phyloP scores from a whole-genome alignment of 73 alveolate species.

The Diophrys appendiculata region DNA sequence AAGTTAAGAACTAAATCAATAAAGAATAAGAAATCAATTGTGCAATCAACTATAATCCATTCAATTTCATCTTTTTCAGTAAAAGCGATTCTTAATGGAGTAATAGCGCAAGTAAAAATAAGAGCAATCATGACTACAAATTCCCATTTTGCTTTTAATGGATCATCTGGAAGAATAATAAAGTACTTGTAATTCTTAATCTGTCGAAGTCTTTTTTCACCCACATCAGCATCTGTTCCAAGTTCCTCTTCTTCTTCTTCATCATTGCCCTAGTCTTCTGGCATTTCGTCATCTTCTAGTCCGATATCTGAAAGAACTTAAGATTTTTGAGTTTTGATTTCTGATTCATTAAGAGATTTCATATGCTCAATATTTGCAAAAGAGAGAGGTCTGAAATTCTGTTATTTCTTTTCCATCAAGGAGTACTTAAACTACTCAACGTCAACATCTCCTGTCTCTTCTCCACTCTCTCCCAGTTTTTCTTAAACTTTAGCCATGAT shows the following conservation, averaged over 20 bases:
- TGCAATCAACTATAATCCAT: conserved; percentile 44
- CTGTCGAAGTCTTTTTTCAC: conserved; percentile 11
- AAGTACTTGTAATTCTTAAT: conserved; percentile 13
- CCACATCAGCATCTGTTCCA: neutral
- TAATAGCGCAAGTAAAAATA: conserved; percentile 46
- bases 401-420: no score
- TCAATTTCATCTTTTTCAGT: neutral
- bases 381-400: no score
- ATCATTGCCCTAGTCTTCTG: no score
- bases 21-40: conserved; percentile 46
- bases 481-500: no score
- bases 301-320: no score
- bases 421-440: no score
- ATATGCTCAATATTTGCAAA: no score
- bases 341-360: no score
- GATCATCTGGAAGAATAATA: conserved; percentile 56
- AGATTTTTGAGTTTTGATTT: no score
- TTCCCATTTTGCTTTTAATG: conserved; percentile 37
- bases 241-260: neutral
- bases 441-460: no score
- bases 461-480: no score
- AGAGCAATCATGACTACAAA: conserved; percentile 57
- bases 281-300: no score
- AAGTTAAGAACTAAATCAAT: conserved; percentile 51
- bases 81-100: conserved; percentile 46